A percentile compares a stretch with the other conserved stretches of the same genome.
These are phyloP conservation scores for Shiraia sp. DNA, from an alignment of 2,329 filamentous ascomycete genomes.

Conservation along the genomic window DNA sequence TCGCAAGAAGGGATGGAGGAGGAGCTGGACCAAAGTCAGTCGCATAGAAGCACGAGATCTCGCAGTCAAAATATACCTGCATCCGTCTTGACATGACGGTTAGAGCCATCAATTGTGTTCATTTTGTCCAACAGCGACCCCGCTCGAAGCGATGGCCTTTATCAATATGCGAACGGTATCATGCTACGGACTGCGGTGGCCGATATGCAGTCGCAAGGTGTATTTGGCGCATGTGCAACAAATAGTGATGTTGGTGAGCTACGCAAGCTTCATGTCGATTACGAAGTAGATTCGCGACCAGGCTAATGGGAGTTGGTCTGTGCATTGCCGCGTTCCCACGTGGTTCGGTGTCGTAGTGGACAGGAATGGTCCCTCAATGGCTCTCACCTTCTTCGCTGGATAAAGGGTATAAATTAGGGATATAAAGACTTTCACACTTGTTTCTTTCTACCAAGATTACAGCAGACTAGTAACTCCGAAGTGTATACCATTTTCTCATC, in stretches of 20 bases:
- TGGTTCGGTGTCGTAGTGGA: not conserved
- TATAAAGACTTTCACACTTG: no score
- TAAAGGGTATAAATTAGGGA: no score
- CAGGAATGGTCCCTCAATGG: no score
- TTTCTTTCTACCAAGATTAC: no score
- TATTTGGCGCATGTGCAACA: not conserved
- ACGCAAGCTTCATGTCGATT: not conserved
- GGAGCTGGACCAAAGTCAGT: slow-evolving; percentile 48
- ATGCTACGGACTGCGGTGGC: not conserved
- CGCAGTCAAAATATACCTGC: slow-evolving; percentile 27
- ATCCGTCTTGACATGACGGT: slow-evolving; percentile 47
- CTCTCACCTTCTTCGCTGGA: no score
- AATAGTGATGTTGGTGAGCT: not conserved
- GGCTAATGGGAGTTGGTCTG: slow-evolving; percentile 1
- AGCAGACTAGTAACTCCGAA: no score
- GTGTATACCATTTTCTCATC: not conserved
- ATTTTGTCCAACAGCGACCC: slow-evolving; percentile 47
- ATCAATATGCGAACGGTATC: not conserved
- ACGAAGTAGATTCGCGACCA: slow-evolving; percentile 1
- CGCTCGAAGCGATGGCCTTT: not conserved
- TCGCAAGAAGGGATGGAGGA: slow-evolving; percentile 80
- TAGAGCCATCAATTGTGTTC: slow-evolving; percentile 67
- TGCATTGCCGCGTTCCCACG: slow-evolving; percentile 4
- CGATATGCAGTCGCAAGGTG: not conserved
- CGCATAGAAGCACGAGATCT: not conserved